Base-by-base conservation (phyloP, 2,329 filamentous ascomycete species). In the Fusarium armeniacum region DNA sequence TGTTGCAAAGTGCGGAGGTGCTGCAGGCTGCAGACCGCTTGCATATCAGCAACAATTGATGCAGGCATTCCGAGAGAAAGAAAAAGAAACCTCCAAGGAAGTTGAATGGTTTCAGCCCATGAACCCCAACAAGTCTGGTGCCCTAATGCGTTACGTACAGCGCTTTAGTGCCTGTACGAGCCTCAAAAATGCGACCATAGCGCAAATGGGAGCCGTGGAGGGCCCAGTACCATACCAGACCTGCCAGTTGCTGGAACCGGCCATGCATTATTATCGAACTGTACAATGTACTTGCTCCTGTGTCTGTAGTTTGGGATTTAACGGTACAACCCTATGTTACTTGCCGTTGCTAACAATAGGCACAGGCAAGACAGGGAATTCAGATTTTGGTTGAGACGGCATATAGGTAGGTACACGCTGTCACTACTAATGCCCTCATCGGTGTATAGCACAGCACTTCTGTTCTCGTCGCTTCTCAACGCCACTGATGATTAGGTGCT, bases 231-330 rank as follows among this genome's bases (percentile, higher is more conserved):
- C 41, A 67, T 46, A 49, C 56, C 51, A 56, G 43, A 46, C 50
- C 64, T 73, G 69, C 69, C 62, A 62, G 70, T 49, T 73, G 63
- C 71, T 73, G 35, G 62, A 73, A 70, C 50, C 40, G 60, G 70
- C 22, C 59, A 56, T 68, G 33, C 20, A 47, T 22, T 38, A 33
- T 22, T 26, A 38, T 33, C 32, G n/a, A 51, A 40, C 49, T 40
- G 49, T 11, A 26, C 8, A 33, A 33, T 22, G 46, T 16, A 40
- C 49, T 18, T 58, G 30, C 38, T 41, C 38, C 33, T 24, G 46
- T 53, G 47, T 43, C 35, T 52, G 53, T 59, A 36, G 16, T 53
- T 41, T 44, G 22, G 58, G 50, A 51, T 55, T 66, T 32, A 40
- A 53, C 30, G 47, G 61, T 45, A 55, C 56, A 45, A 44, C 52